These are phyloP conservation scores for Coleophoma eucalyptorum DNA, from an alignment of 2,329 filamentous ascomycete genomes.

Conservation along the genomic window DNA sequence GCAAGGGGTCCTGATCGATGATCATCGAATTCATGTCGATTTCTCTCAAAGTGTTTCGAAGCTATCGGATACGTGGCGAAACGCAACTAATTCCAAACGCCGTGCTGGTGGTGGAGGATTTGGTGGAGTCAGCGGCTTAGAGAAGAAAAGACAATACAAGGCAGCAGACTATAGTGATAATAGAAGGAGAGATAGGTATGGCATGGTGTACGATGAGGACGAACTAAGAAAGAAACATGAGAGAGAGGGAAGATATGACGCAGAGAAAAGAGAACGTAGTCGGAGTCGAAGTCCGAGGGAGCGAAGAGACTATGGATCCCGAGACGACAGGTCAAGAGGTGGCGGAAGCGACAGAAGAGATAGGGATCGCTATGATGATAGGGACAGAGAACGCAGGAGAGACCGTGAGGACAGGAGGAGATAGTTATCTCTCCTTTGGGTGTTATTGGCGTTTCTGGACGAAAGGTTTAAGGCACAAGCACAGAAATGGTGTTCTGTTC, in stretches of 20 bases:
- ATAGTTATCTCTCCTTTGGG: too few relatives aligned
- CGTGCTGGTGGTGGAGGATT: conserved; percentile 68
- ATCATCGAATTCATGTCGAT: conserved; percentile 96
- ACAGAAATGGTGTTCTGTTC: too few relatives aligned
- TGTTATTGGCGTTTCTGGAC: too few relatives aligned
- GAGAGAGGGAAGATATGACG: conserved; percentile 28
- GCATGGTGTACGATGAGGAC: conserved; percentile 77
- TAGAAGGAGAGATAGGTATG: conserved; percentile 51
- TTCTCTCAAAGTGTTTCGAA: conserved; percentile 94
- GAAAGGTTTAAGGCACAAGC: too few relatives aligned
- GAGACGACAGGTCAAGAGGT: conserved; percentile 14
- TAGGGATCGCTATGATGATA: conserved; percentile 13
- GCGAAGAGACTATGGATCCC: conserved; percentile 13
- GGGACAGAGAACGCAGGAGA: conserved; percentile 3
- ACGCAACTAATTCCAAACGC: conserved; percentile 79
- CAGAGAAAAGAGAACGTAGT: conserved; percentile 22
- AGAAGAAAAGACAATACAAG: conserved; percentile 88
- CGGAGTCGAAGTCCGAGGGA: conserved; percentile 27
- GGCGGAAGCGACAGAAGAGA: conserved; percentile 9
- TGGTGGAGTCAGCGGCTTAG: conserved; percentile 82
- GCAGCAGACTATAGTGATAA: conserved; percentile 36
- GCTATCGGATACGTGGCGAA: conserved; percentile 85
- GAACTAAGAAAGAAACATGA: conserved; percentile 54
- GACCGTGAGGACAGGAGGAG: too few relatives aligned
- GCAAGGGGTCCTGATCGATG: conserved; percentile 95